These are phyloP conservation scores for Penicillium manginii DNA, from an alignment of 495 filamentous ascomycete species.

Conservation along the genomic window DNA sequence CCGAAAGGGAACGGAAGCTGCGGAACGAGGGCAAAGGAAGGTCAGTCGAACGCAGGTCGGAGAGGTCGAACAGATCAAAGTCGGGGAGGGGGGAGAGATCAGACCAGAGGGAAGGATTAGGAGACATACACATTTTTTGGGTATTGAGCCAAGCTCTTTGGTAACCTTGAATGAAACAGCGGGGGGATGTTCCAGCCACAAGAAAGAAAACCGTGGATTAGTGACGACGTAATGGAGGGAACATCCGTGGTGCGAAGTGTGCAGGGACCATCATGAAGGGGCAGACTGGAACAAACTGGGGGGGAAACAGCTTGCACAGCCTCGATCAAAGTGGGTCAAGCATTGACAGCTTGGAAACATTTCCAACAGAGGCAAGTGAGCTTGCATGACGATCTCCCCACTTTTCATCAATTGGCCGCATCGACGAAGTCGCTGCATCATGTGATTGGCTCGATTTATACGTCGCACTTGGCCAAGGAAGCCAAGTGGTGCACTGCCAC, in stretches of 20 bases:
- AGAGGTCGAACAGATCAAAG: not conserved
- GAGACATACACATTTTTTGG: conserved; percentile 23
- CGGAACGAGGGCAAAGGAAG: not conserved
- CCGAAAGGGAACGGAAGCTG: conserved; percentile 37
- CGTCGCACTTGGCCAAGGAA: not conserved
- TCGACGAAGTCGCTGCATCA: too few relatives aligned
- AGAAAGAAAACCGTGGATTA: conserved; percentile 8
- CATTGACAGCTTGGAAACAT: not conserved
- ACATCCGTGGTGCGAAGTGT: conserved; percentile 11
- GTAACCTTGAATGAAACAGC: conserved; percentile 15
- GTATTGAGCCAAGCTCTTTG: not conserved
- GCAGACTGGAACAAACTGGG: not conserved
- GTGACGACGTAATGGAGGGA: conserved; percentile 12
- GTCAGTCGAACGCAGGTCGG: not conserved
- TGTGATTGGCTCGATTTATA: not conserved
- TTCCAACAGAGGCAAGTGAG: not conserved
- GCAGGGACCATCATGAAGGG: not conserved
- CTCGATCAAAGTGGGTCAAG: conserved; percentile 14
- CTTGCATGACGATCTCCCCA: not conserved
- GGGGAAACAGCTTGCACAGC: conserved; percentile 19
- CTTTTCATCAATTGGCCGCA: not conserved
- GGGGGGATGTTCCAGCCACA: conserved; percentile 26
- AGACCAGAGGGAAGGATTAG: conserved; percentile 7
- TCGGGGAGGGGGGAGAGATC: conserved; percentile 12
- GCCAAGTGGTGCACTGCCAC: conserved; percentile 16